Conservation (phyloP, 2,329 filamentous ascomycete genomes). For the Calonectria leucothoes region DNA sequence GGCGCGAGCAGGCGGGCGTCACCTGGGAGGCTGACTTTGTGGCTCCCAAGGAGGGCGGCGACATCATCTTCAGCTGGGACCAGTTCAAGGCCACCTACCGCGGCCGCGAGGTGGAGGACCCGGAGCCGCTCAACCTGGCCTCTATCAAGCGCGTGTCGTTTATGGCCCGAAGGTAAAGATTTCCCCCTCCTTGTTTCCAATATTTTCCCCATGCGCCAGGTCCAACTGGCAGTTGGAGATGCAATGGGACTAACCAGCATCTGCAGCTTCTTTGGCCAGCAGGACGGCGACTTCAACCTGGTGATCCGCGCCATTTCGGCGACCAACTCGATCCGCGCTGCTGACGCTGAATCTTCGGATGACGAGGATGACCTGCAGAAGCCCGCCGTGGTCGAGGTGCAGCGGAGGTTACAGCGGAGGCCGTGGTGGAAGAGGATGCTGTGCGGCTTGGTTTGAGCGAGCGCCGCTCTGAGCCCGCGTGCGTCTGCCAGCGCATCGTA, state of each 20-base stretch:
- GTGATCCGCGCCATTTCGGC: constrained; percentile 46
- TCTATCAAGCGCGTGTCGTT: constrained; percentile 76
- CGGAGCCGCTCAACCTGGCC: constrained; percentile 66
- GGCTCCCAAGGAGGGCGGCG: constrained; percentile 41
- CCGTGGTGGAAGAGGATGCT: constrained; percentile 42
- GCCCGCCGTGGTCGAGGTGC: constrained; percentile 1
- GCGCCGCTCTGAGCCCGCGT: not conserved
- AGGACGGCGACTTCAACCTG: constrained; percentile 73
- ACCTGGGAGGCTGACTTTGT: constrained; percentile 81
- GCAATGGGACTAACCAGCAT: constrained; percentile 36
- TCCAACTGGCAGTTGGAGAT: not conserved
- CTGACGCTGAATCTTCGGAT: constrained; percentile 27
- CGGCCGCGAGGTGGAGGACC: constrained; percentile 72
- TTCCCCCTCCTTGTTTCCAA: not conserved
- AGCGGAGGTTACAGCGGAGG: constrained; percentile 11
- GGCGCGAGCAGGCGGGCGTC: constrained; percentile 77
- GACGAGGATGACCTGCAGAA: constrained; percentile 40
- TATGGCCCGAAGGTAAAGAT: constrained; percentile 81
- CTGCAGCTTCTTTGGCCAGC: constrained; percentile 78
- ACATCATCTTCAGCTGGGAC: constrained; percentile 71
- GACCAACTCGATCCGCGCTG: constrained; percentile 24
- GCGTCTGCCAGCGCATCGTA: not conserved
- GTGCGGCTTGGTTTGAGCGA: constrained; percentile 40
- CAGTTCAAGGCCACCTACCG: constrained; percentile 79
- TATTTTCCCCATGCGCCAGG: not conserved